Evolutionary conservation across 1,284 basidiomycete genomes (phyloP), one percentile per base, ranked within the genome.

Genomic region (Waitea zeae): DNA sequence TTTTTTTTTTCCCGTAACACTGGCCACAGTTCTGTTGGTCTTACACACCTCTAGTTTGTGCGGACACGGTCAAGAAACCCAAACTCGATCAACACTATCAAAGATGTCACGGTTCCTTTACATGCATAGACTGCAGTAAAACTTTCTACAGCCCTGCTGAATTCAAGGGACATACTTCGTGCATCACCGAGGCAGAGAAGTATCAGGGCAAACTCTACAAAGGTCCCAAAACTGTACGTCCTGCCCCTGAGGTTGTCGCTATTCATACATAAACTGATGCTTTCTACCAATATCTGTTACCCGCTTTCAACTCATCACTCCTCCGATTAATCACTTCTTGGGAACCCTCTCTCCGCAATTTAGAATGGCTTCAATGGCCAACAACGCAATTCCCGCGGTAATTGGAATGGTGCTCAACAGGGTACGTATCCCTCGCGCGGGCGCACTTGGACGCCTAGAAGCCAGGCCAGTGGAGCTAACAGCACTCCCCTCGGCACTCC

Each of bases 181-280:
- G 88, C 52, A 76, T 93, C 33, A 73, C 68, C 36, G 88, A 93
- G 56, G 88, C 83, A 3, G 82, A 93, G 52, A 90, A 92, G 53
- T 92, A 93, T 49, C 75, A 93, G 58, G 86, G 86, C 49, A 59
- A 64, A 37, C 52, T 92, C 35, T 92, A 89, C 56, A 82, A 81
- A 51, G 82, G 79, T 14, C 68, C 74, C 4, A 81, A 79, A 54
- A 59, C 57, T 39, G 67, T 69, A 20, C 30, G 42, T 39, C 20
- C 14, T 11, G 27, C 27, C 15, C 12, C 15, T 20, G 17, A 11
- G n/a, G n/a, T n/a, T n/a, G n/a, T n/a, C n/a, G n/a, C n/a, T n/a
- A n/a, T n/a, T n/a, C n/a, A n/a, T n/a, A n/a, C n/a, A n/a, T n/a
- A n/a, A n/a, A n/a, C n/a, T n/a, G n/a, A n/a, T n/a, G n/a, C n/a